Base-by-base conservation (phyloP, 768 basidiomycete species). In the Termitomyces sp. region DNA sequence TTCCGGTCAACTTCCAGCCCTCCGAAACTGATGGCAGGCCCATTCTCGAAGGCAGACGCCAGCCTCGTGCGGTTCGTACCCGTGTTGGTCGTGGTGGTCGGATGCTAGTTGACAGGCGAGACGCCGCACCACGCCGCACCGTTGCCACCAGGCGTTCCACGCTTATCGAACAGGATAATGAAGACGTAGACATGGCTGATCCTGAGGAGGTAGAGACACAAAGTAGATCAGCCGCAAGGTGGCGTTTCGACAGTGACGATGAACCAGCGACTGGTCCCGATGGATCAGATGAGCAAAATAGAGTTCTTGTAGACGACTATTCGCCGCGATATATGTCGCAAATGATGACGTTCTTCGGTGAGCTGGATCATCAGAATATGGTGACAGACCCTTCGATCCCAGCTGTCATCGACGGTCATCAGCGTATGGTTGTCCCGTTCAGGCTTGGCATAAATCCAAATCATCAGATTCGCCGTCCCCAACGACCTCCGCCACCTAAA, bases 61-160 rank as follows among this genome's bases (percentile, higher is more conserved):
- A 68, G 48, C 63, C 71, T 18, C 79, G 80, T 12, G 75, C 84
- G 2, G 76, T 93, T 56, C 89, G 95, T 59, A 65, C 88, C 49
- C 88, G 96, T 9, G 71, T 80, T 57, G 94, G 94, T 1, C 90
- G 96, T 55, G 91, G 90, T 35, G 95, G 95, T 4, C 82, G 91
- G 30, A 68, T 86, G 14, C 75, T 85, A 61, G 64, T 96, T 18
- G 94, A 97, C 72, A 82, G 96, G 50, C 82, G 87, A 14, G 70
- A 75, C 57, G 63, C 71, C 44, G 54, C 46, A 16, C 61, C 66
- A 66, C 61, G 69, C 68, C 53, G 63, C 16, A 61, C 68, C 32
- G 42, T 61, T 24, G 40, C 58, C 42, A 69, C 61, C 2, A 50
- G 54, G 26, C 72, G 70, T 2, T 70, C 72, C 1, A 63, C 70